Conservation (phyloP, 306 rosid genomes). For the Citrullus amarus region DNA sequence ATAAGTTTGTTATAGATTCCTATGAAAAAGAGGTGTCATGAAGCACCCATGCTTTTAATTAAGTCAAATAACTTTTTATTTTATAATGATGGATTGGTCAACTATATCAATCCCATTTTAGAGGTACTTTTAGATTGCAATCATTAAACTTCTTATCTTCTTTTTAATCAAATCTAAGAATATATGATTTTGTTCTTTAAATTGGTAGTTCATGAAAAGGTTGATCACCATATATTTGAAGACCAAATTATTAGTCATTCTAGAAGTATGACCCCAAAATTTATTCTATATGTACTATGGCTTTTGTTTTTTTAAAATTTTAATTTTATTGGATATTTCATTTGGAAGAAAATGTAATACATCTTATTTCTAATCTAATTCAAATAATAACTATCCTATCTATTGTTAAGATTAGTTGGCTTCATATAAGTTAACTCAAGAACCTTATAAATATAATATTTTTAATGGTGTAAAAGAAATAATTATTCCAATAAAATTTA, state of each 20-base stretch:
- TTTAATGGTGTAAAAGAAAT: too few relatives aligned
- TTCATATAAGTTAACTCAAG: too few relatives aligned
- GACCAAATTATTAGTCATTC: background rate
- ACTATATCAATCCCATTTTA: background rate
- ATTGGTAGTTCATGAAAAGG: background rate
- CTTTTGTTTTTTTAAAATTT: background rate
- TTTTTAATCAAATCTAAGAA: background rate
- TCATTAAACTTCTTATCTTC: background rate
- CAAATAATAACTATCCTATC: too few relatives aligned
- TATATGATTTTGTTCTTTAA: background rate
- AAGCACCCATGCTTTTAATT: background rate
- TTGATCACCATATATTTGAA: background rate
- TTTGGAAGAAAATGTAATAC: background rate
- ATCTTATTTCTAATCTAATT: too few relatives aligned
- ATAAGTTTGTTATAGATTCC: background rate
- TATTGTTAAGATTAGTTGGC: too few relatives aligned
- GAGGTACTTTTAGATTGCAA: background rate
- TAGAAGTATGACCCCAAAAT: background rate
- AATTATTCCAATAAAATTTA: too few relatives aligned
- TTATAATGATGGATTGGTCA: background rate
- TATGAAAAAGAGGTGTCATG: background rate
- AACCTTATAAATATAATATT: too few relatives aligned
- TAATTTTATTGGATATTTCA: background rate
- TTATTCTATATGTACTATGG: background rate
- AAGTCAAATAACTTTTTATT: background rate